Evolutionary conservation across 495 filamentous ascomycete species (phyloP), one percentile per base, ranked within the genome.

Genomic region (Podospora comata): DNA sequence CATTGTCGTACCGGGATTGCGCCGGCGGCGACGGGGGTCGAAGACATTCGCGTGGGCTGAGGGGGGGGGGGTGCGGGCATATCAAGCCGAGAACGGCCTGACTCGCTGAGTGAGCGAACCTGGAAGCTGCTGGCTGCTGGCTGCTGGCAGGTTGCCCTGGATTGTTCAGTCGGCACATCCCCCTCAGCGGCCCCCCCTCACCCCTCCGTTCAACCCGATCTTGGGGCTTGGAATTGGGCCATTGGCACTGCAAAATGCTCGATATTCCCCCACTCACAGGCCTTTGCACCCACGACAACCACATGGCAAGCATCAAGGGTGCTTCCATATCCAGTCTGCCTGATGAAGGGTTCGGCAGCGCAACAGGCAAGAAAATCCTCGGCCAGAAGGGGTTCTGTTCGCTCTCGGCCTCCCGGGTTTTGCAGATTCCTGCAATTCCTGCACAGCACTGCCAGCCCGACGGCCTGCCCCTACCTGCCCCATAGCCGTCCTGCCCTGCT

Each of bases 271-370:
- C 73, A 71, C 71, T 67, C 62, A 56, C 67, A 65, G 67, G 70
- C 72, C 61, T 13, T 48, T 16, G 39, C 39, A 48, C 16, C 79
- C 73, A 73, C 75, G 67, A 72, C 75, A 76, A 80, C 80, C 80
- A 82, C 79, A 81, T 82, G 80, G 80, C 79, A 77, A 79, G 75
- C 74, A 77, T 76, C 77, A 77, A 78, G 77, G 78, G 73, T 81
- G 67, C 67, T 63, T 63, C 68, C 58, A 34, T 62, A 58, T 65
- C 39, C 39, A 48, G 39, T 11, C 39, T 48, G 39, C 39, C 39
- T 48, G 39, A 48, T 48, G 39, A 48, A 48, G 39, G 61, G 58
- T 62, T 63, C 68, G 61, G 55, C 69, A 70, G 60, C 67, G 60
- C 18, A 64, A 13, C 39, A 48, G 58, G 67, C 64, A 71, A 73